Evolutionary conservation across 2,329 filamentous ascomycete genomes (phyloP).

Genomic region (Ophiostoma tasmaniense): DNA sequence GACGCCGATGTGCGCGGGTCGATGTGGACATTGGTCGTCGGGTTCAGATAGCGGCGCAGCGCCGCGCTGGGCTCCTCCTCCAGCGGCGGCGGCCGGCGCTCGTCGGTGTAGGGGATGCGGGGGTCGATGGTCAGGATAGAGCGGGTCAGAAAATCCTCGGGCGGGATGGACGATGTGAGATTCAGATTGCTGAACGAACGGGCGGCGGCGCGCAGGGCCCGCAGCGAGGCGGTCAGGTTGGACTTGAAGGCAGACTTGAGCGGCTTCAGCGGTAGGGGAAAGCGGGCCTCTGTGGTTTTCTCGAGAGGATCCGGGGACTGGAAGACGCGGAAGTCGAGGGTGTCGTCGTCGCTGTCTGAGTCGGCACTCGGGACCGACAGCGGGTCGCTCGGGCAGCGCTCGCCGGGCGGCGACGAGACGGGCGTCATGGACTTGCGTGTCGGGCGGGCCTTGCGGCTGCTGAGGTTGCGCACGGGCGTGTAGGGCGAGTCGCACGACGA

Average conservation of each 20-base stretch:
- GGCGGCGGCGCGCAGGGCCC: slow-evolving; percentile 55
- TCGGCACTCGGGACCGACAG: slow-evolving; percentile 33
- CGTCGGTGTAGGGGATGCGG: slow-evolving; percentile 57
- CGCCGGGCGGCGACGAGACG: slow-evolving; percentile 47
- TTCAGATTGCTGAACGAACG: slow-evolving; percentile 55
- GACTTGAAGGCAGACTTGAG: slow-evolving; percentile 56
- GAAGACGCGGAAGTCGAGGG: slow-evolving; percentile 42
- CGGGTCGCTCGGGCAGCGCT: slow-evolving; percentile 41
- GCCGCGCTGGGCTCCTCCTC: slow-evolving; percentile 55
- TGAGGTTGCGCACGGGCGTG: slow-evolving; percentile 29
- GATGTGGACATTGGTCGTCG: slow-evolving; percentile 43
- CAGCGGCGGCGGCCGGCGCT: slow-evolving; percentile 53
- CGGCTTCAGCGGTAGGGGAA: slow-evolving; percentile 37
- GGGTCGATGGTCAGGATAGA: slow-evolving; percentile 61
- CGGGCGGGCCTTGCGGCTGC: slow-evolving; percentile 34
- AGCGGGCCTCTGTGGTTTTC: slow-evolving; percentile 15
- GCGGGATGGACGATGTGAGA: slow-evolving; percentile 53
- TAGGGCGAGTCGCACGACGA: slow-evolving; percentile 38
- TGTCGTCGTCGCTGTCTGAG: slow-evolving; percentile 26
- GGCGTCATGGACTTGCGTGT: slow-evolving; percentile 46
- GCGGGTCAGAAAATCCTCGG: slow-evolving; percentile 58
- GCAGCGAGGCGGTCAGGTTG: slow-evolving; percentile 58
- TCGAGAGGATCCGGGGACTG: slow-evolving; percentile 25
- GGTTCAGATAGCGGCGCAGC: slow-evolving; percentile 59
- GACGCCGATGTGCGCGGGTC: slow-evolving; percentile 29